These are phyloP conservation scores for Fusarium graminum DNA, from an alignment of 2,329 filamentous ascomycete species.

Conservation along the genomic window DNA sequence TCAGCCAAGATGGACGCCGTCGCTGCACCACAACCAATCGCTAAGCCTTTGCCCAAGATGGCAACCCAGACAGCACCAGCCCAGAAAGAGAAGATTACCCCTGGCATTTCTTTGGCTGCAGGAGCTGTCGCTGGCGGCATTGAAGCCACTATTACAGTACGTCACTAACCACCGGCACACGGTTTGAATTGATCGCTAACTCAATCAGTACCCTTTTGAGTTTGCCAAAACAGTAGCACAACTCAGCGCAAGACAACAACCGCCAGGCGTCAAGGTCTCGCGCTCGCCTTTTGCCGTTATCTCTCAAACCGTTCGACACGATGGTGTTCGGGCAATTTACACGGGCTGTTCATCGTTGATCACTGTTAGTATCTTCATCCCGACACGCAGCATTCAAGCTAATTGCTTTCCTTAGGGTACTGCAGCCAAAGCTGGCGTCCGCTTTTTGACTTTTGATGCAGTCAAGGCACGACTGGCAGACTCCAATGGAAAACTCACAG, in stretches of 20 bases:
- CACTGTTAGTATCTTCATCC: slow-evolving; percentile 49
- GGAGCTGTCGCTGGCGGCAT: slow-evolving; percentile 66
- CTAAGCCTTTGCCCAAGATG: slow-evolving; percentile 3
- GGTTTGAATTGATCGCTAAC: background rate
- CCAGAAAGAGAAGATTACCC: slow-evolving; percentile 47
- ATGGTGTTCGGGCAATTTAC: slow-evolving; percentile 71
- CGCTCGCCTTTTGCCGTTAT: slow-evolving; percentile 71
- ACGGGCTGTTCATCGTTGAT: slow-evolving; percentile 73
- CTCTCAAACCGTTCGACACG: slow-evolving; percentile 63
- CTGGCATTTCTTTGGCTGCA: slow-evolving; percentile 61
- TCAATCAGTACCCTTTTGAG: slow-evolving; percentile 71
- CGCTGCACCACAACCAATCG: slow-evolving; percentile 8
- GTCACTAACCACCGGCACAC: background rate
- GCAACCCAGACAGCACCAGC: background rate
- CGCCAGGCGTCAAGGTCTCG: slow-evolving; percentile 31
- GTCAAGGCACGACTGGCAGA: slow-evolving; percentile 70
- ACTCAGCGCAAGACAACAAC: slow-evolving; percentile 53
- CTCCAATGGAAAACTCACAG: slow-evolving; percentile 68
- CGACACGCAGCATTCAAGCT: rapidly evolving
- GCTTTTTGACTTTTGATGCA: slow-evolving; percentile 75
- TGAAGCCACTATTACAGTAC: slow-evolving; percentile 63
- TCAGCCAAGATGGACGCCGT: slow-evolving; percentile 17
- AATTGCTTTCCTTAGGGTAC: slow-evolving; percentile 58
- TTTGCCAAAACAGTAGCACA: slow-evolving; percentile 76
- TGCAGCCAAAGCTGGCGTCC: slow-evolving; percentile 73